Evolutionary conservation across 169 alveolate species (phyloP).

Genomic region (Babesia bigemina): DNA sequence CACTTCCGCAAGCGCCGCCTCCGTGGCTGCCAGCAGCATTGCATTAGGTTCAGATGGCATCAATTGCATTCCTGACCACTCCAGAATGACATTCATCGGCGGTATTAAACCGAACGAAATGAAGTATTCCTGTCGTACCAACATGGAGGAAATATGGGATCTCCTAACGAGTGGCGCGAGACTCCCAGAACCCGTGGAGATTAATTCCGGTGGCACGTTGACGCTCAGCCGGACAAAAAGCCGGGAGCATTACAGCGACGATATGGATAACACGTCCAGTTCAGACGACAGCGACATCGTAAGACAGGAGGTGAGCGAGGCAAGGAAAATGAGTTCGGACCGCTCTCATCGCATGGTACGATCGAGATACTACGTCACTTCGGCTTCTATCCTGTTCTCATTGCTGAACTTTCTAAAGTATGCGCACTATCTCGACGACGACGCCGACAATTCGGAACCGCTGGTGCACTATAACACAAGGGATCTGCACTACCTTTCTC

Average conservation of each 20-base stretch:
- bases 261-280: conserved; percentile 10
- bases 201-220: conserved; percentile 75
- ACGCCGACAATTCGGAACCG: conserved; percentile 62
- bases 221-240: conserved; percentile 66
- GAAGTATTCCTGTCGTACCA: conserved; percentile 17
- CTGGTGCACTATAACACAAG: conserved; percentile 71
- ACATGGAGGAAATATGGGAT: conserved; percentile 46
- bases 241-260: conserved; percentile 13
- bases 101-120: conserved; percentile 61
- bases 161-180: conserved; percentile 11
- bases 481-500: conserved; percentile 83
- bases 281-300: conserved; percentile 76
- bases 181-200: conserved; percentile 69
- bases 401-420: conserved; percentile 76
- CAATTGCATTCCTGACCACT: background rate
- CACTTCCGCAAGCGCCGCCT: conserved; percentile 66
- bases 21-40: conserved; percentile 65
- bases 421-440: conserved; percentile 67
- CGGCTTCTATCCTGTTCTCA: conserved; percentile 85
- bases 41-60: conserved; percentile 16
- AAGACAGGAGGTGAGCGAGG: conserved; percentile 81
- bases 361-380: conserved; percentile 87
- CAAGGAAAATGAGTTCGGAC: conserved; percentile 81
- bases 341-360: conserved; percentile 86
- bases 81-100: conserved; percentile 50